These are phyloP conservation scores for Acacia concinna DNA, from an alignment of 331 rosid genomes.

Conservation along the genomic window DNA sequence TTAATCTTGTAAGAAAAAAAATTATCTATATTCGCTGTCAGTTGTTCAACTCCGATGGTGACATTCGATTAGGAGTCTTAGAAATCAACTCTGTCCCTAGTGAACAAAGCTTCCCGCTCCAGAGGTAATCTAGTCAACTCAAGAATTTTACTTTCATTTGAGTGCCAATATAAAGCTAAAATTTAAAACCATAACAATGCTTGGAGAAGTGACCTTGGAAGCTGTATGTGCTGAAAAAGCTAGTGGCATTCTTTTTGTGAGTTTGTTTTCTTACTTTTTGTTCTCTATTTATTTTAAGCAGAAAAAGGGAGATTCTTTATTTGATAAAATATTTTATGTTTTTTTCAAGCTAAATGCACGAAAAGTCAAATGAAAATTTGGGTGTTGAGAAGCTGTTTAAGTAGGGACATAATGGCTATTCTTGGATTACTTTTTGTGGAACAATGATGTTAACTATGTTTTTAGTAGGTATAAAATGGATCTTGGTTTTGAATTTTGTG, in stretches of 20 bases:
- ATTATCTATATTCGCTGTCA: too few species aligned
- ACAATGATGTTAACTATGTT: not conserved
- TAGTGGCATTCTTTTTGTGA: conserved; percentile 81
- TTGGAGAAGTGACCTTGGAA: conserved; percentile 70
- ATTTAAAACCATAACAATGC: not conserved
- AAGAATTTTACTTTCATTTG: not conserved
- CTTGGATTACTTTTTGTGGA: not conserved
- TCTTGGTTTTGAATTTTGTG: not conserved
- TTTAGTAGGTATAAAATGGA: not conserved
- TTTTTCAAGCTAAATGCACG: too few species aligned
- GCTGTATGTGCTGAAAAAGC: conserved; percentile 75
- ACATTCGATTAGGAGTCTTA: too few species aligned
- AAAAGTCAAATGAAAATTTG: conserved; percentile 4
- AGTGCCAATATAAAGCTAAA: not conserved
- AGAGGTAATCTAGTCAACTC: too few species aligned
- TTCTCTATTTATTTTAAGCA: not conserved
- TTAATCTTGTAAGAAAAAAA: too few species aligned
- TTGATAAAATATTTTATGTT: not conserved
- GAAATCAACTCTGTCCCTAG: too few species aligned
- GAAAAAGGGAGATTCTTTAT: not conserved
- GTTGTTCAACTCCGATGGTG: too few species aligned
- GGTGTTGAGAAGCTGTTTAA: not conserved
- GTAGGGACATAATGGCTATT: not conserved
- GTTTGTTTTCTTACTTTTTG: conserved; percentile 31
- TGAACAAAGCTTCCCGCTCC: too few species aligned